Conservation (phyloP, 306 rosid genomes). For the Sesbania bispinosa region DNA sequence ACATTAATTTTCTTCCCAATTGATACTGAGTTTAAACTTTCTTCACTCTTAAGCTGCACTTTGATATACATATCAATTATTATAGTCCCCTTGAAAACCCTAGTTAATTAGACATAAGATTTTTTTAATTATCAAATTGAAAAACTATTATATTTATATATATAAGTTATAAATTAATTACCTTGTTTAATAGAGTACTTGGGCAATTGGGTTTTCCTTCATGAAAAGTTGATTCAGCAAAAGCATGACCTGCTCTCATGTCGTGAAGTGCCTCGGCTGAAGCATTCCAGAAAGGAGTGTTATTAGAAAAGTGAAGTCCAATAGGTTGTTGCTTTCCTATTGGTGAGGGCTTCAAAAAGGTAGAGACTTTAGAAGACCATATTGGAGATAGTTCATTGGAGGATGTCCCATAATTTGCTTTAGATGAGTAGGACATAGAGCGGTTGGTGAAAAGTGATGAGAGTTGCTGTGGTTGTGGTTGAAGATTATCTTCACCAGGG, state of each 20-base stretch:
- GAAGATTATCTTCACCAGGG: slow-evolving; percentile 41
- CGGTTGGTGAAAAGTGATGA: slow-evolving; percentile 48
- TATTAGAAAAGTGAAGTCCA: slow-evolving; percentile 64
- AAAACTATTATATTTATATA: background rate
- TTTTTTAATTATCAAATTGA: background rate
- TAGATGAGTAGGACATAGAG: slow-evolving; percentile 37
- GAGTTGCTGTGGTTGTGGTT: slow-evolving; percentile 45
- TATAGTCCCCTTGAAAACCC: background rate
- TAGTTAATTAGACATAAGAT: too few relatives aligned
- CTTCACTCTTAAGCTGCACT: slow-evolving; percentile 57
- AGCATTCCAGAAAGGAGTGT: slow-evolving; percentile 74
- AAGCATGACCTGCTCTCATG: slow-evolving; percentile 29
- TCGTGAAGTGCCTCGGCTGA: slow-evolving; percentile 42
- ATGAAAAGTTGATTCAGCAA: slow-evolving; percentile 34
- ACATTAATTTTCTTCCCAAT: slow-evolving; percentile 47
- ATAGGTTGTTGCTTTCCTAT: slow-evolving; percentile 45
- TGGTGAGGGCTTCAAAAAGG: slow-evolving; percentile 46
- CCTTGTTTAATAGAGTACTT: slow-evolving; percentile 55
- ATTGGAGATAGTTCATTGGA: slow-evolving; percentile 38
- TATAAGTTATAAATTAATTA: too few relatives aligned
- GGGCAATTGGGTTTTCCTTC: slow-evolving; percentile 50
- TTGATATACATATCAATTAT: slow-evolving; percentile 14
- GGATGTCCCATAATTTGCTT: slow-evolving; percentile 28
- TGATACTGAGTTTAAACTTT: slow-evolving; percentile 49
- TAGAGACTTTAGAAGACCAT: slow-evolving; percentile 49